phyloP scores from a whole-genome alignment of 208 protist species.

The Leishmania lainsoni region DNA sequence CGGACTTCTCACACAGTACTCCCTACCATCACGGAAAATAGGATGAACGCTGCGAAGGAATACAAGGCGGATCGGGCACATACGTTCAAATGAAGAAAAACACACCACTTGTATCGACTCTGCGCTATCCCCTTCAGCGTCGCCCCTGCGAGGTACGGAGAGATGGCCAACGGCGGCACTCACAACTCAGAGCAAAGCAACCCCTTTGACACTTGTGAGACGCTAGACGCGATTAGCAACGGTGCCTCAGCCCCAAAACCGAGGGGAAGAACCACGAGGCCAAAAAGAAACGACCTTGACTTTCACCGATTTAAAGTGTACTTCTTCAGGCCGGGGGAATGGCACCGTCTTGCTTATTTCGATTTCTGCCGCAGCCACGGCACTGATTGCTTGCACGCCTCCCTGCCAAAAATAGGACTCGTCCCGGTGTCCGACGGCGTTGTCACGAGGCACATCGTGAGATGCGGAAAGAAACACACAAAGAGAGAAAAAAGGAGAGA shows the following conservation, averaged over 20 bases:
- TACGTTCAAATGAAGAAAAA: not conserved
- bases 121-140: not conserved
- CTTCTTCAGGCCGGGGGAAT: not conserved
- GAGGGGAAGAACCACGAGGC: not conserved
- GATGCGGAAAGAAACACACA: not conserved
- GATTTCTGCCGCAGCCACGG: too few species aligned
- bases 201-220: not conserved
- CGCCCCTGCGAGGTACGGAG: not conserved
- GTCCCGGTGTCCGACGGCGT: not conserved
- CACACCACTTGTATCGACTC: not conserved
- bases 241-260: not conserved
- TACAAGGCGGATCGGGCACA: not conserved
- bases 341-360: not conserved
- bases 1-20: not conserved
- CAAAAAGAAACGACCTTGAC: not conserved
- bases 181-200: not conserved
- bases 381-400: not conserved
- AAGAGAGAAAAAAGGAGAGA: not conserved
- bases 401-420: not conserved
- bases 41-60: not conserved
- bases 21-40: not conserved
- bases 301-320: not conserved
- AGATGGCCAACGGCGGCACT: not conserved
- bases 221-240: not conserved
- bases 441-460: not conserved